phyloP scores from a whole-genome alignment of 345 rosid species.

The Rhodamnia argentea region DNA sequence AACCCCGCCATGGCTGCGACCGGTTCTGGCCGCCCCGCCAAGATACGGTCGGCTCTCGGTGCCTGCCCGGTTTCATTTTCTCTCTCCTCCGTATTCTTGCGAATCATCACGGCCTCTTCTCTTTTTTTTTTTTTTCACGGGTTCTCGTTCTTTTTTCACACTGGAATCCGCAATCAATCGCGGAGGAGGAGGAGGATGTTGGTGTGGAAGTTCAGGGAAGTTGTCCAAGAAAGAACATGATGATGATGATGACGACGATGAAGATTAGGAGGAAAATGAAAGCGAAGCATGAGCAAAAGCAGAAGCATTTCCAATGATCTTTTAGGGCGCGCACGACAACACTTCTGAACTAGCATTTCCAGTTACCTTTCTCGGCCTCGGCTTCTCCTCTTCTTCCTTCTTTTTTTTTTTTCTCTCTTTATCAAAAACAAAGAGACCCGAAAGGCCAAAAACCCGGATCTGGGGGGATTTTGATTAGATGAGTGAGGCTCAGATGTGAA shows the following conservation, averaged over 20 bases:
- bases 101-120: slow-evolving; percentile 3
- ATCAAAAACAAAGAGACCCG: neutral
- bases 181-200: neutral
- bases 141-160: neutral
- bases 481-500: neutral
- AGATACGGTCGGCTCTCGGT: neutral
- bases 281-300: neutral
- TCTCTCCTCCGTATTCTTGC: neutral
- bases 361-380: no score
- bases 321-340: no score
- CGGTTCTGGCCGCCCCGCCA: slow-evolving; percentile 4
- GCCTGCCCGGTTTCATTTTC: neutral
- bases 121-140: no score
- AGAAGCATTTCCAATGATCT: neutral
- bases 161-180: neutral
- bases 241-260: no score
- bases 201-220: neutral
- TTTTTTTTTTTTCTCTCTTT: no score
- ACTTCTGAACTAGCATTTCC: no score
- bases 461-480: neutral
- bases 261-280: neutral
- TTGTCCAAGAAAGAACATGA: neutral
- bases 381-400: no score
- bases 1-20: slow-evolving; percentile 12
- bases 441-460: neutral